These are phyloP conservation scores for Ophiosphaerella korrae DNA, from an alignment of 2,329 filamentous ascomycete genomes.

Conservation along the genomic window DNA sequence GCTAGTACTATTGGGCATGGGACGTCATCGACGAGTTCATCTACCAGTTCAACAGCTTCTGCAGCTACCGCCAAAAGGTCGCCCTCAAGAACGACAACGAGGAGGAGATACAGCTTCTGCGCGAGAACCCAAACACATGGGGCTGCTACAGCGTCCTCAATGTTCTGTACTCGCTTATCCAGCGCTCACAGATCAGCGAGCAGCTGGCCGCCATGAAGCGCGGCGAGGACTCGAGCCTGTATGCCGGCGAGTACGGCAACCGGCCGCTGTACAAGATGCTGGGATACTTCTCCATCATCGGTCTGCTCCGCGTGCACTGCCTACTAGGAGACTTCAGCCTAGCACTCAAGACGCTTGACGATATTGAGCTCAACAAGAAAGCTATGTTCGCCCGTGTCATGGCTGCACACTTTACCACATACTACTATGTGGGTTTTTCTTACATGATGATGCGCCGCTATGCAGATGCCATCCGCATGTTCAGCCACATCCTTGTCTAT, in stretches of 20 bases:
- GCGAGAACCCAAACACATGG: slow-evolving; percentile 98
- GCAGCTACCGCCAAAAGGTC: slow-evolving; percentile 90
- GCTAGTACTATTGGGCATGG: slow-evolving; percentile 98
- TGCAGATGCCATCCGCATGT: slow-evolving; percentile 98
- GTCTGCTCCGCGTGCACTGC: slow-evolving; percentile 92
- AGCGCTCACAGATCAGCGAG: slow-evolving; percentile 97
- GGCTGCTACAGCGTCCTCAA: slow-evolving; percentile 99
- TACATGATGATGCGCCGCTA: slow-evolving; percentile 99
- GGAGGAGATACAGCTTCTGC: slow-evolving; percentile 88
- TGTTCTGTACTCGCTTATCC: slow-evolving; percentile 98
- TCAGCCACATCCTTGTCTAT: slow-evolving; percentile 99
- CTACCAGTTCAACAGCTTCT: slow-evolving; percentile 99
- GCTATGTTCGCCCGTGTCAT: slow-evolving; percentile 99
- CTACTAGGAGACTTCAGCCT: slow-evolving; percentile 97
- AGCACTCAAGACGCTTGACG: slow-evolving; percentile 96
- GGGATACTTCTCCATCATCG: slow-evolving; percentile 99
- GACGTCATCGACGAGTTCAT: slow-evolving; percentile 99
- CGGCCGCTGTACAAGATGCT: slow-evolving; percentile 97
- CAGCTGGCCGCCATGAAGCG: slow-evolving; percentile 94
- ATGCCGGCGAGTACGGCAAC: slow-evolving; percentile 93
- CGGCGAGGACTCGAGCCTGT: slow-evolving; percentile 83
- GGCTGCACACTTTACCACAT: slow-evolving; percentile 99
- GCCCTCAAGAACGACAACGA: slow-evolving; percentile 83
- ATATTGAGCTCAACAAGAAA: slow-evolving; percentile 99
- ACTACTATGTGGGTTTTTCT: slow-evolving; percentile 99